Percentiles rank a stretch among this genome's conserved stretches.
Conservation (phyloP, 2,329 filamentous ascomycete species). For the Verticillium longisporum region DNA sequence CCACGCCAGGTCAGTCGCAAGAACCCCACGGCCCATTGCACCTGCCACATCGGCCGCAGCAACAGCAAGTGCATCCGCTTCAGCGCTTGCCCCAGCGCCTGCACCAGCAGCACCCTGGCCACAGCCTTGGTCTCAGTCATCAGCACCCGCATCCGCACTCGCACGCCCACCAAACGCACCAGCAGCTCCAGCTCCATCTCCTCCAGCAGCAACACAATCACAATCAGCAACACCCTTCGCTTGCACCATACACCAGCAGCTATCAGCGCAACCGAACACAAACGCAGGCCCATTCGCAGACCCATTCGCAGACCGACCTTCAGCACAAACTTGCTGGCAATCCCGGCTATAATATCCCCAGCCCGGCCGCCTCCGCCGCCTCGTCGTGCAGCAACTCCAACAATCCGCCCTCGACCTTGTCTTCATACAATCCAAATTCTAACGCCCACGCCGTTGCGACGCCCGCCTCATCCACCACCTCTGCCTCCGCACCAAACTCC, state of each 20-base stretch:
- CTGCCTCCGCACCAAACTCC: slow-evolving; percentile 5
- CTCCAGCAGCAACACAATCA: not conserved
- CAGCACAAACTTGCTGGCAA: not conserved
- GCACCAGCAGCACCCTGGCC: slow-evolving; percentile 4
- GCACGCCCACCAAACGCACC: not conserved
- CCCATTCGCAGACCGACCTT: not conserved
- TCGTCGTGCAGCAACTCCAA: slow-evolving; percentile 1
- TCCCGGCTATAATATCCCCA: not conserved
- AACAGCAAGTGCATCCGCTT: slow-evolving; percentile 11
- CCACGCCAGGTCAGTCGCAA: not conserved
- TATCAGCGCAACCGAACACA: not conserved
- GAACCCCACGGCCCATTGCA: slow-evolving; percentile 4
- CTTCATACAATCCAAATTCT: slow-evolving; percentile 5
- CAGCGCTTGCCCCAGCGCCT: slow-evolving; percentile 16
- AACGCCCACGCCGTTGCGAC: slow-evolving; percentile 6
- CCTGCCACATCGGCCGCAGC: slow-evolving; percentile 12
- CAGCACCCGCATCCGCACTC: not conserved
- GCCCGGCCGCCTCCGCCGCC: slow-evolving; percentile 1
- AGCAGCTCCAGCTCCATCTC: not conserved
- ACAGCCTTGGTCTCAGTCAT: not conserved
- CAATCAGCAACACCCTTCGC: not conserved
- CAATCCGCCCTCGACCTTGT: not conserved
- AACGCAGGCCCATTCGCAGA: not conserved
- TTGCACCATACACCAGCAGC: not conserved
- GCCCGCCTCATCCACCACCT: slow-evolving; percentile 2